Conservation (phyloP, 495 filamentous ascomycete species). For the Amniculicola lignicola region DNA sequence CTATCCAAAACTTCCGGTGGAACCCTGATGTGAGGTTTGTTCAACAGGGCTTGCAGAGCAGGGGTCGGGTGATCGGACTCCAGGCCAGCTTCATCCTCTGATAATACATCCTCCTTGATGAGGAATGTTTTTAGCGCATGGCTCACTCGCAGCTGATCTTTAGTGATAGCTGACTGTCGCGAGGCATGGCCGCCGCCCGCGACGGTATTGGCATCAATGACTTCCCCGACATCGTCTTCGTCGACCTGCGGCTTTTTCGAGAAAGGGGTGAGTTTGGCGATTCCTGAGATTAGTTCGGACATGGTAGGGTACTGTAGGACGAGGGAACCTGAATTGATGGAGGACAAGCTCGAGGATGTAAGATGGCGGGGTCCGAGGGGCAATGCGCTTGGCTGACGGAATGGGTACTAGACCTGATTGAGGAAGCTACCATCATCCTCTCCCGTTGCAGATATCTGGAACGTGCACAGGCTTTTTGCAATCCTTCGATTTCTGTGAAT, state of each 20-base stretch:
- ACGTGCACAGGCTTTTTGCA: too few relatives aligned
- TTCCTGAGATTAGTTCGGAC: conserved; percentile 22
- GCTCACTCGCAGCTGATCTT: conserved; percentile 48
- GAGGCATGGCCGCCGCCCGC: conserved; percentile 51
- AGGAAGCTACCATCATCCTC: too few relatives aligned
- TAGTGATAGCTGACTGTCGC: conserved; percentile 41
- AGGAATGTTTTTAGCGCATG: conserved; percentile 48
- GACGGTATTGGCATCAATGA: conserved; percentile 45
- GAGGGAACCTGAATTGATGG: too few relatives aligned
- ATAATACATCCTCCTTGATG: conserved; percentile 40
- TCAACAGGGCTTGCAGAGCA: conserved; percentile 42
- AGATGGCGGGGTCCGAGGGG: too few relatives aligned
- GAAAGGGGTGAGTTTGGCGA: conserved; percentile 41
- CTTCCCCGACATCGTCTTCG: conserved; percentile 52
- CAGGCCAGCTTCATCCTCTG: conserved; percentile 38
- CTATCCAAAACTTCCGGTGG: conserved; percentile 45
- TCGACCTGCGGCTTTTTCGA: conserved; percentile 32
- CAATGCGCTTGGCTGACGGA: too few relatives aligned
- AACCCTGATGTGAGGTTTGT: conserved; percentile 47
- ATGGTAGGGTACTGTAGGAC: too few relatives aligned
- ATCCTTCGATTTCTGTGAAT: too few relatives aligned
- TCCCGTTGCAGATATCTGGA: too few relatives aligned
- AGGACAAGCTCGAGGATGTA: too few relatives aligned
- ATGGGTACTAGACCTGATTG: too few relatives aligned
- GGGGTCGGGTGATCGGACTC: conserved; percentile 37